Conservation (phyloP, 495 filamentous ascomycete species). For the Neurospora sp. region DNA sequence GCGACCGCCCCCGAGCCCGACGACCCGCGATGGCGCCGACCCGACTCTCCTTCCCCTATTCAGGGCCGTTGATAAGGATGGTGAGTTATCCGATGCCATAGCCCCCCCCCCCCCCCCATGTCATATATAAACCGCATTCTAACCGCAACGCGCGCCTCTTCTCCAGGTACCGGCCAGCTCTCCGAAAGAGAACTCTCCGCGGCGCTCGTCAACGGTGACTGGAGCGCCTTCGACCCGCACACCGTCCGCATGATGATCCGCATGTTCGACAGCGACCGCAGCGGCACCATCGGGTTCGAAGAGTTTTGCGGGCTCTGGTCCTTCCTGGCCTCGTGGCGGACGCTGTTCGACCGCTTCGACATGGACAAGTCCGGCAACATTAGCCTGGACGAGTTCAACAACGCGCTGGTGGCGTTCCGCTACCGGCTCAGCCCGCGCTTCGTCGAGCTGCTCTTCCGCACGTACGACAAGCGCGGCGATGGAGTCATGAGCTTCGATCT, state of each 20-base stretch:
- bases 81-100: slow-evolving; percentile 27
- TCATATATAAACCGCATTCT: background rate
- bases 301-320: slow-evolving; percentile 95
- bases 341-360: slow-evolving; percentile 93
- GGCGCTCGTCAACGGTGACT: slow-evolving; percentile 94
- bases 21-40: slow-evolving; percentile 53
- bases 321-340: slow-evolving; percentile 88
- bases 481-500: slow-evolving; percentile 87
- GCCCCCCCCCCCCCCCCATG: too few species aligned
- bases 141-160: slow-evolving; percentile 1
- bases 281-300: slow-evolving; percentile 82
- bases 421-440: slow-evolving; percentile 82
- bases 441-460: slow-evolving; percentile 66
- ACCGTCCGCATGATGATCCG: slow-evolving; percentile 98
- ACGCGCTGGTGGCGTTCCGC: slow-evolving; percentile 88
- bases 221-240: slow-evolving; percentile 85
- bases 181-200: slow-evolving; percentile 81
- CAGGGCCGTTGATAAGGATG: slow-evolving; percentile 78
- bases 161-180: slow-evolving; percentile 61
- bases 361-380: slow-evolving; percentile 80
- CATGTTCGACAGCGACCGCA: slow-evolving; percentile 92
- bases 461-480: slow-evolving; percentile 49
- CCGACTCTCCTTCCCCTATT: slow-evolving; percentile 77
- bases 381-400: slow-evolving; percentile 74
- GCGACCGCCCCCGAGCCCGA: slow-evolving; percentile 55